Percentiles rank a stretch among this genome's conserved stretches.
phyloP scores from a whole-genome alignment of 2,329 filamentous ascomycete species.

The Paraphoma sp. region DNA sequence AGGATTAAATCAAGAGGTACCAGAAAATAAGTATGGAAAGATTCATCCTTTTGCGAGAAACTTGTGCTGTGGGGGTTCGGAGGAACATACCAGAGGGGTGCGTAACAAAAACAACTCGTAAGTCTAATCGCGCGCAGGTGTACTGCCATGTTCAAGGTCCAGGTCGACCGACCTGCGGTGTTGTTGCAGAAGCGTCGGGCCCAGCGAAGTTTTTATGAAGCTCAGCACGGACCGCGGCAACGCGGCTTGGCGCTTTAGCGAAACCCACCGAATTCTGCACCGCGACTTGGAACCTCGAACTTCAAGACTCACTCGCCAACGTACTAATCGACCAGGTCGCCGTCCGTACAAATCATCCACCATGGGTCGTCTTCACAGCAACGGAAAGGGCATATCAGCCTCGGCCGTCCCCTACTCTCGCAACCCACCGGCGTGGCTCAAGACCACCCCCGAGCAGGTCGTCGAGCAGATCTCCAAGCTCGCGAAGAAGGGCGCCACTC shows the following conservation, averaged over 20 bases:
- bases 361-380: slow-evolving; percentile 99
- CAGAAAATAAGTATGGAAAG: slow-evolving; percentile 55
- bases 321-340: slow-evolving; percentile 33
- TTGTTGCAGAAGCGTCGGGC: background rate
- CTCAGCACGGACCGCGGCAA: background rate
- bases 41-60: slow-evolving; percentile 25
- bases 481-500: slow-evolving; percentile 97
- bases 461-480: slow-evolving; percentile 99
- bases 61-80: background rate
- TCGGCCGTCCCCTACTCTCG: slow-evolving; percentile 97
- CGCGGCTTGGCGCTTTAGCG: background rate
- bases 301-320: slow-evolving; percentile 25
- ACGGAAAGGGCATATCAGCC: slow-evolving; percentile 98
- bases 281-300: slow-evolving; percentile 14
- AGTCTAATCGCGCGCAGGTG: too few species aligned
- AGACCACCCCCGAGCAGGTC: slow-evolving; percentile 98
- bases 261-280: slow-evolving; percentile 4
- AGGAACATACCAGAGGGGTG: slow-evolving; percentile 1
- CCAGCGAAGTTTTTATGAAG: slow-evolving; percentile 7
- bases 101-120: background rate
- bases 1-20: slow-evolving; percentile 80
- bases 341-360: slow-evolving; percentile 51
- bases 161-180: background rate
- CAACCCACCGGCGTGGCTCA: slow-evolving; percentile 91
- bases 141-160: too few species aligned